These are phyloP conservation scores for Diplodia scrobiculata DNA, from an alignment of 2,329 filamentous ascomycete genomes.

Conservation along the genomic window DNA sequence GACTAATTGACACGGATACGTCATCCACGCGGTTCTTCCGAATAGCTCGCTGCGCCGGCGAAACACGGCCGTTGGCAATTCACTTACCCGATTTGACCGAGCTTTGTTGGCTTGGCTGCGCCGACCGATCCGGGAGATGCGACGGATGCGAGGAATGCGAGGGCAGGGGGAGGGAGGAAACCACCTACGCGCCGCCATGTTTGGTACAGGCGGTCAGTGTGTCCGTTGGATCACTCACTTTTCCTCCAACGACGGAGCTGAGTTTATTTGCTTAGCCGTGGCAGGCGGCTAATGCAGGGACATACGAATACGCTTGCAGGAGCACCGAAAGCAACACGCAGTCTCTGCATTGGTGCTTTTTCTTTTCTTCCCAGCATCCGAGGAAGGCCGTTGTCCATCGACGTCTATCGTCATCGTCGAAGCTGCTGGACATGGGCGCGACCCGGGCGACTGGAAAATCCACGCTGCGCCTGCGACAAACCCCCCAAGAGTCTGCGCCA, in stretches of 20 bases:
- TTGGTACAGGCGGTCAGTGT: not conserved
- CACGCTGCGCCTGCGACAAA: not conserved
- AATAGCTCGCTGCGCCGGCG: not conserved
- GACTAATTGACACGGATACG: not conserved
- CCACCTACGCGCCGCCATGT: not conserved
- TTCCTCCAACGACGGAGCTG: slow-evolving; percentile 8
- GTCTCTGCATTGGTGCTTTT: not conserved
- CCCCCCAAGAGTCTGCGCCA: not conserved
- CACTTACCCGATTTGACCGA: not conserved
- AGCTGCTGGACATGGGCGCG: too few species aligned
- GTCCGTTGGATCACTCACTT: not conserved
- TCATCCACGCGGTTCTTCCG: not conserved
- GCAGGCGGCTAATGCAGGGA: slow-evolving; percentile 15
- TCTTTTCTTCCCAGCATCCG: not conserved
- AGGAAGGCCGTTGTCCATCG: too few species aligned
- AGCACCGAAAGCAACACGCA: not conserved
- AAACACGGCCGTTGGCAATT: not conserved
- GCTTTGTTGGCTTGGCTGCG: not conserved
- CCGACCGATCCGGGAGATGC: not conserved
- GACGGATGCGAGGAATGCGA: not conserved
- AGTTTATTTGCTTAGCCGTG: slow-evolving; percentile 5
- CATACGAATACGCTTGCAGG: not conserved
- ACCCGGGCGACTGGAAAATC: not conserved
- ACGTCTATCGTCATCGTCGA: too few species aligned
- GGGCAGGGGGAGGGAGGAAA: not conserved